These are phyloP conservation scores for Mycena rebaudengoi DNA, from an alignment of 768 basidiomycete genomes.

Conservation along the genomic window DNA sequence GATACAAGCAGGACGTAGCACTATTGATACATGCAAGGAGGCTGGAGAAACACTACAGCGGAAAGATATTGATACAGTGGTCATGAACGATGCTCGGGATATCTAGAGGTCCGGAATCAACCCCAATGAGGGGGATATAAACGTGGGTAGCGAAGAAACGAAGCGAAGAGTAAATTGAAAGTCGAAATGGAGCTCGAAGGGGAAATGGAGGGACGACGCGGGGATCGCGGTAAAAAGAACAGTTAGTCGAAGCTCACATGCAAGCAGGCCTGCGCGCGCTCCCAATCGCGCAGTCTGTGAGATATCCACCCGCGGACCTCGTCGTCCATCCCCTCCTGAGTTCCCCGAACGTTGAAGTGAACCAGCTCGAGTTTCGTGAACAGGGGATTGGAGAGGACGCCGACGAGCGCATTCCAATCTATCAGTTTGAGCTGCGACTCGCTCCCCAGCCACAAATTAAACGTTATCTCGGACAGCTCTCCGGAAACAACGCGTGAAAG, in stretches of 20 bases:
- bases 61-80: no score
- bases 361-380: constrained; percentile 27
- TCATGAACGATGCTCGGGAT: no score
- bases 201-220: not conserved
- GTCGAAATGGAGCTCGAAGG: no score
- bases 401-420: constrained; percentile 39
- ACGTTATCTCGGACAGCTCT: constrained; percentile 29
- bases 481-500: constrained; percentile 34
- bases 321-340: constrained; percentile 35
- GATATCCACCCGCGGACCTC: constrained; percentile 37
- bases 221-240: not conserved
- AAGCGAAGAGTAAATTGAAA: no score
- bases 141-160: no score
- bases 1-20: no score
- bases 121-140: no score
- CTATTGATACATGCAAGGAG: no score
- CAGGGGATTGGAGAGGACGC: constrained; percentile 24
- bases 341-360: constrained; percentile 41
- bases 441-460: constrained; percentile 44
- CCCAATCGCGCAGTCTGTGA: constrained; percentile 32
- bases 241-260: constrained; percentile 22
- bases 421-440: constrained; percentile 42
- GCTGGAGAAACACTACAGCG: no score
- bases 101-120: no score
- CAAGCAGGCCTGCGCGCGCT: constrained; percentile 2